Evolutionary conservation across 371 early-diverging fungal species (phyloP).

Genomic region (Lichtheimia ramosa): DNA sequence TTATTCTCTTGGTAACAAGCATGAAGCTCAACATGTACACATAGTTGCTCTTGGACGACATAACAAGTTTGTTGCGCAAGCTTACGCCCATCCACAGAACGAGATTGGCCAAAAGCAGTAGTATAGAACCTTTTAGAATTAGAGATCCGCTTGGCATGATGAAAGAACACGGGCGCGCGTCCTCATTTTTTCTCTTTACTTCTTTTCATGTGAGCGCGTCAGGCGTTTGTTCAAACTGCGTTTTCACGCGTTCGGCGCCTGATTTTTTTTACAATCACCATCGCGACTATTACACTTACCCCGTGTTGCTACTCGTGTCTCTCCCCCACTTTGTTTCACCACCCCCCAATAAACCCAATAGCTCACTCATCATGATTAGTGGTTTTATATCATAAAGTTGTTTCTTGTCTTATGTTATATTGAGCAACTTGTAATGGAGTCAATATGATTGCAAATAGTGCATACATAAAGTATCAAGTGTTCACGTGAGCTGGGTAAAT

Average conservation of each 20-base stretch:
- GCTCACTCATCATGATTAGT: no score
- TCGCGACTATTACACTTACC: no score
- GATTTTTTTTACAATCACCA: no score
- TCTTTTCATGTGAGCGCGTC: neutral
- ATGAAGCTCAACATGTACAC: neutral
- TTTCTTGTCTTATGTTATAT: no score
- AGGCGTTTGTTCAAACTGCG: conserved; percentile 1
- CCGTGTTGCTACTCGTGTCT: no score
- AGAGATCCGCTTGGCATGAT: neutral
- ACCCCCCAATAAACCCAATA: no score
- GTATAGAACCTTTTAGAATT: neutral
- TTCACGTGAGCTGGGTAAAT: no score
- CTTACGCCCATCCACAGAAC: conserved; percentile 44
- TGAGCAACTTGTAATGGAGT: no score
- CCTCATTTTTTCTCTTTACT: neutral
- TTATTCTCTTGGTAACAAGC: neutral
- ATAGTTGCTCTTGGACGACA: conserved; percentile 62
- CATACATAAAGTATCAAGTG: no score
- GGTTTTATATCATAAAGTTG: no score
- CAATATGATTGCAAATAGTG: no score
- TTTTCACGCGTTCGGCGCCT: neutral
- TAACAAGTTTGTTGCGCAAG: conserved; percentile 62
- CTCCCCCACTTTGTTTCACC: no score
- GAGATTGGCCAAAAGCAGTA: conserved; percentile 11
- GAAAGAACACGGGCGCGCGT: neutral